Percentiles rank a stretch among this genome's conserved stretches.
Conservation (phyloP, 257 asterid species). For the Salvia hispanica region DNA sequence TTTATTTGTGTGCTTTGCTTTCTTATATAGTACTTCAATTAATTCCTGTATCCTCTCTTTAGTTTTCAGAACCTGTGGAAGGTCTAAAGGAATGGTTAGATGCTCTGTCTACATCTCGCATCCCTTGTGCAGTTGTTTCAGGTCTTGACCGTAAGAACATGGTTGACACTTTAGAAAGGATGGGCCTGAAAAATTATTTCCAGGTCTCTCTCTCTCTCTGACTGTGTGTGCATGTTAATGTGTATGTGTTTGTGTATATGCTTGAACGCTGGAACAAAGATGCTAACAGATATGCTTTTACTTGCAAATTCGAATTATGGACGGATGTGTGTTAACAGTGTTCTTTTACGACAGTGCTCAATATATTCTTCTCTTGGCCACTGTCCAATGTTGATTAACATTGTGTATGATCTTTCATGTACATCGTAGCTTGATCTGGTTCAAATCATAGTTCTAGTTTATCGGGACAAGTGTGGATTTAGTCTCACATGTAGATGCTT, state of each 20-base stretch:
- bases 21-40: conserved; percentile 7
- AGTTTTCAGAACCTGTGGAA: conserved; percentile 82
- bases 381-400: conserved; percentile 6
- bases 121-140: conserved; percentile 97
- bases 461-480: conserved; percentile 2
- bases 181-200: conserved; percentile 81
- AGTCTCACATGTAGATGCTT: neutral
- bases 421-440: neutral
- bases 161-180: conserved; percentile 71
- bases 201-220: conserved; percentile 52
- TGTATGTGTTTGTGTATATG: neutral
- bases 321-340: neutral
- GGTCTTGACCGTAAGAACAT: conserved; percentile 79
- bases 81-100: conserved; percentile 96
- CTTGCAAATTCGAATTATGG: neutral
- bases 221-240: neutral
- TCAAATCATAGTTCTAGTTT: conserved; percentile 1
- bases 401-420: conserved; percentile 6
- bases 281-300: neutral
- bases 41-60: conserved; percentile 22
- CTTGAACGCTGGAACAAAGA: neutral
- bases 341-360: conserved; percentile 12
- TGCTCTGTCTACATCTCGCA: conserved; percentile 80
- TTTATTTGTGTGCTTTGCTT: conserved; percentile 19
- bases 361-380: conserved; percentile 8